Evolutionary conservation across 2,329 filamentous ascomycete species (phyloP), one percentile per base, ranked within the genome.

Genomic region (Diaporthe ampelina): DNA sequence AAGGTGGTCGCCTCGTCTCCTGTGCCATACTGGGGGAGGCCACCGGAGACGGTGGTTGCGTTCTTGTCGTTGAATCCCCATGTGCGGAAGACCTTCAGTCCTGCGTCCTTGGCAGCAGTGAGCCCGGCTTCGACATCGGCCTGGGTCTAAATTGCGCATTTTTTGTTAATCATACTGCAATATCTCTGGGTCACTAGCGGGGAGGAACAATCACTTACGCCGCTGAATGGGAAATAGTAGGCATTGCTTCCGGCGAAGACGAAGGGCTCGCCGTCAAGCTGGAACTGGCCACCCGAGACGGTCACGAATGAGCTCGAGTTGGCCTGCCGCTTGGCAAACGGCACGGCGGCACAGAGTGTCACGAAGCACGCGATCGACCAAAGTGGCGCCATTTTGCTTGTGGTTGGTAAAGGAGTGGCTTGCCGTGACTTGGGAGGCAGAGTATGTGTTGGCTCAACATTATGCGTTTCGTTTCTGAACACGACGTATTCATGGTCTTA

Each of bases 51-150:
- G 74, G 85, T 86, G 0, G 88, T 89, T 32, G 80, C 81, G 78
- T 90, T 90, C 78, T 86, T 87, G 79, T 90, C 88, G 77, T 90
- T 89, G 83, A 89, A 90, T 21, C 87, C 88, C 88, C 88, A 90
- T 11, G 88, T 90, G 35, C 88, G 86, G 78, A 90, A 86, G 7
- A 90, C 88, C 67, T 84, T 88, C 26, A 89, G 80, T 3, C 87
- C 87, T 11, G 87, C 87, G 7, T 85, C 81, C 76, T 85, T 85
- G 58, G 85, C 87, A 26, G 85, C 87, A 9, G 77, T 81, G 70
- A 88, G 79, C 29, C 86, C 87, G 45, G 82, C 82, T 48, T 86
- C 84, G 59, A 86, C 83, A 77, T 89, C 87, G 4, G 83, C 63
- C n/a, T 68, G 63, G 32, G 32, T 68, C 63, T 68, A 10, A 7